These are phyloP conservation scores for Chaetomium sp. DNA, from an alignment of 2,329 filamentous ascomycete genomes.

Conservation along the genomic window DNA sequence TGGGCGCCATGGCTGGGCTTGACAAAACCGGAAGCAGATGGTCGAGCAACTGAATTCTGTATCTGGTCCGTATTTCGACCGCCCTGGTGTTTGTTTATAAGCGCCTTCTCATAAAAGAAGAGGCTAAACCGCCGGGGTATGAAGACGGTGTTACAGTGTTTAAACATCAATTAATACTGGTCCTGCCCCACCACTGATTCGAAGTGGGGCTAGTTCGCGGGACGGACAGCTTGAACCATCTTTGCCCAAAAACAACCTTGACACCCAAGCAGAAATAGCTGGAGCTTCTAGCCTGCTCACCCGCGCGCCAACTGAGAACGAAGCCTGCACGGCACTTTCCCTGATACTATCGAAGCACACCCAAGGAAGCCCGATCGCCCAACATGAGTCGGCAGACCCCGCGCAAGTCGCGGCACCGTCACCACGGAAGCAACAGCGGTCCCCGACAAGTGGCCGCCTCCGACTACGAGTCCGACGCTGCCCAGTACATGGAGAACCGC, in stretches of 20 bases:
- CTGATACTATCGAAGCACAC: background rate
- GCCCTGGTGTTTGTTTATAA: background rate
- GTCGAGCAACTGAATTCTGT: background rate
- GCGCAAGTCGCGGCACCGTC: slow-evolving; percentile 38
- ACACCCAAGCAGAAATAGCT: too few relatives aligned
- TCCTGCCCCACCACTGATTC: background rate
- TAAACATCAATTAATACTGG: background rate
- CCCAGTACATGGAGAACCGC: slow-evolving; percentile 49
- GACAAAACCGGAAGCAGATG: background rate
- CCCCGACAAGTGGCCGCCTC: slow-evolving; percentile 46
- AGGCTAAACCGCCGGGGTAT: background rate
- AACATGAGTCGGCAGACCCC: slow-evolving; percentile 51
- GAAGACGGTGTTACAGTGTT: background rate
- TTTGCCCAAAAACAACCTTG: background rate
- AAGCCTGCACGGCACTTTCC: background rate
- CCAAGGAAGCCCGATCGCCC: background rate
- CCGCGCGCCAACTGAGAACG: background rate
- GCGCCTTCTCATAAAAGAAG: background rate
- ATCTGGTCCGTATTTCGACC: background rate
- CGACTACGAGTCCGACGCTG: slow-evolving; percentile 69
- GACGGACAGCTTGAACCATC: background rate
- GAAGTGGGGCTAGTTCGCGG: background rate
- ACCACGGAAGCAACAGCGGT: slow-evolving; percentile 33
- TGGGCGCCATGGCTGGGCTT: too few relatives aligned
- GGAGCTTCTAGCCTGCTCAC: background rate